These are phyloP conservation scores for Cylindrotheca fusiformis DNA, from an alignment of 108 stramenopile species.

Conservation along the genomic window DNA sequence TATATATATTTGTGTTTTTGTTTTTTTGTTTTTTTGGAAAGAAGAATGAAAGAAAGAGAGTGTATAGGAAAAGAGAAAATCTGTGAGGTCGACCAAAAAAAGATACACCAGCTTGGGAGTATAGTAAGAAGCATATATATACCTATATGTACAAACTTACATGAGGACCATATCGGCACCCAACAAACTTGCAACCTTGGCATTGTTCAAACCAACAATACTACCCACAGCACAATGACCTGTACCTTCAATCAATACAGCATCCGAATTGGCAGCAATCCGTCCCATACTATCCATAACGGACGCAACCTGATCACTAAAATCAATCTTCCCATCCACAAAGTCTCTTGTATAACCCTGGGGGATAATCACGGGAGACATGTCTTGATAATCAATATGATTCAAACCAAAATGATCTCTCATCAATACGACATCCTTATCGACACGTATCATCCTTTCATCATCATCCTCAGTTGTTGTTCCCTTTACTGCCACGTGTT, in stretches of 20 bases:
- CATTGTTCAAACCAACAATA: constrained; percentile 92
- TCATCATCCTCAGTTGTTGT: neutral
- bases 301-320: constrained; percentile 55
- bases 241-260: constrained; percentile 92
- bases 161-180: constrained; percentile 88
- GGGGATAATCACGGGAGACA: constrained; percentile 96
- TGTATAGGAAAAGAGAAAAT: neutral
- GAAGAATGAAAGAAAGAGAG: constrained; percentile 1
- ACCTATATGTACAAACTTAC: constrained; percentile 24
- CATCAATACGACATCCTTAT: constrained; percentile 90
- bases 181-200: constrained; percentile 84
- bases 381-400: constrained; percentile 86
- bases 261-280: constrained; percentile 49
- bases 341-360: constrained; percentile 89
- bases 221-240: constrained; percentile 97
- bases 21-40: neutral
- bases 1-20: too few species aligned
- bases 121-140: neutral
- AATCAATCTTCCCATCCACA: constrained; percentile 82
- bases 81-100: neutral
- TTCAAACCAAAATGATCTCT: constrained; percentile 86
- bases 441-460: constrained; percentile 69
- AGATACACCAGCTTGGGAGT: neutral
- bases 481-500: constrained; percentile 55
- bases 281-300: constrained; percentile 60